Percentiles rank a stretch among this genome's conserved stretches.
Evolutionary conservation across 2,329 filamentous ascomycete genomes (phyloP).

Genomic region (Teratosphaeria destructans): DNA sequence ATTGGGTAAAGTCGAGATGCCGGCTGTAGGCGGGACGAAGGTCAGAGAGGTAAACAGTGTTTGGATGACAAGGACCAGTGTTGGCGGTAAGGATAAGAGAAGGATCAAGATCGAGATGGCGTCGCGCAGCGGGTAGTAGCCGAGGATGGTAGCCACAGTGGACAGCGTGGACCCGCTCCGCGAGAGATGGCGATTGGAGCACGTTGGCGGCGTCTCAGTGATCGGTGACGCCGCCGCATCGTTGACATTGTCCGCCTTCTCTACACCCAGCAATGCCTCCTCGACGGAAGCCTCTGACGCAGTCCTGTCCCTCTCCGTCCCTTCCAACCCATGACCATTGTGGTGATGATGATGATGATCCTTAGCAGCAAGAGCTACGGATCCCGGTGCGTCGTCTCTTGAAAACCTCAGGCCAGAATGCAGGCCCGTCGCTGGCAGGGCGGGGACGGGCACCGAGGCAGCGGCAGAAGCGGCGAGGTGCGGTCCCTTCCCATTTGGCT

Average conservation of each 20-base stretch:
- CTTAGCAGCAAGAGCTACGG: constrained; percentile 4
- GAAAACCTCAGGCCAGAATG: constrained; percentile 27
- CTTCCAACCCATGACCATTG: constrained; percentile 15
- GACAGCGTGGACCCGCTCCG: constrained; percentile 59
- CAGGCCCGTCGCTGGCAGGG: constrained; percentile 29
- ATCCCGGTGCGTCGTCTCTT: constrained; percentile 14
- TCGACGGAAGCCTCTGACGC: constrained; percentile 35
- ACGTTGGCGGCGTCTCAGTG: constrained; percentile 11
- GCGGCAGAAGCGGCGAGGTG: constrained; percentile 7
- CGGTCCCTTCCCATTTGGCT: constrained; percentile 29
- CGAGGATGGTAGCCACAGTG: constrained; percentile 74
- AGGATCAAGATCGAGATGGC: constrained; percentile 95
- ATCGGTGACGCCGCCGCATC: constrained; percentile 12
- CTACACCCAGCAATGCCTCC: constrained; percentile 18
- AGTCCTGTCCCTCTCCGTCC: constrained; percentile 27
- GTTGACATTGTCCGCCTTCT: constrained; percentile 19
- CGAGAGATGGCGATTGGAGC: constrained; percentile 52
- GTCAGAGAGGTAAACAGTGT: constrained; percentile 87
- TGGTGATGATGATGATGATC: constrained; percentile 12
- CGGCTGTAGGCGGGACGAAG: constrained; percentile 70
- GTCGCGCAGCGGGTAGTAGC: constrained; percentile 82
- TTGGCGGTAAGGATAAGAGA: constrained; percentile 80
- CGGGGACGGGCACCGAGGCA: constrained; percentile 12
- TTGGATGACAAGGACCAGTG: constrained; percentile 80
- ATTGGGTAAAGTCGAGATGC: constrained; percentile 63